Evolutionary conservation across 441 rosid species (phyloP), one percentile per base, ranked within the genome.

Genomic region (Gossypium armourianum): DNA sequence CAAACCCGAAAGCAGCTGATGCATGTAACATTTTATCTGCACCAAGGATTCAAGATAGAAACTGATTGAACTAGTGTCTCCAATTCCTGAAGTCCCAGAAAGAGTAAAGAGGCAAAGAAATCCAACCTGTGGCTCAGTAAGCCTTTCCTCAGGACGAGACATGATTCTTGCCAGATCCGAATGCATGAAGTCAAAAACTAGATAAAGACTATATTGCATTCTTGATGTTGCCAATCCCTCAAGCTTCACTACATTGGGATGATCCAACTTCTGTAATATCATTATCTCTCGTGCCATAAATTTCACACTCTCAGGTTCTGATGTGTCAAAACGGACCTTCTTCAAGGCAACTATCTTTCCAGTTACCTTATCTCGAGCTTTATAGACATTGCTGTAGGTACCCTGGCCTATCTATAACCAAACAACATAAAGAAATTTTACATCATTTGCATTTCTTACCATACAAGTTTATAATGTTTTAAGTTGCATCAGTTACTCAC

Each of bases 201-300:
- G 82, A 78, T 89, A 91, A 72, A 91, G 75, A 61, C 79, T 88
- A 47, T 83, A 88, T 72, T 85, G 82, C 87, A 86, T 83, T 73
- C 95, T 69, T 10, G 89, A 78, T 61, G 91, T 81, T 52, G 84
- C 81, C 61, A 91, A 47, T 19, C 97, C 97, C 77, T 86, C 89
- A 47, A 89, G 85, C 86, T 88, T 91, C 13, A 91, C 80, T 21
- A 91, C 73, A 49, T 91, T 89, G 4, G 92, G 96, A 79, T 91
- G 97, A 75, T 91, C 93, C 77, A 91, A 69, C 81, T 84, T 88
- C 76, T 82, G 87, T 9, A 91, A 75, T 63, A 86, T 83, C 77
- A 81, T 77, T 28, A 90, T 88, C 83, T 90, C 94, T 72, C 92
- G 73, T 0, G 97, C 97, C 88, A 88, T 87, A 53, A 85, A 83